Evolutionary conservation across 306 rosid genomes (phyloP), one percentile per base, ranked within the genome.

Genomic region (Prunus campanulata): DNA sequence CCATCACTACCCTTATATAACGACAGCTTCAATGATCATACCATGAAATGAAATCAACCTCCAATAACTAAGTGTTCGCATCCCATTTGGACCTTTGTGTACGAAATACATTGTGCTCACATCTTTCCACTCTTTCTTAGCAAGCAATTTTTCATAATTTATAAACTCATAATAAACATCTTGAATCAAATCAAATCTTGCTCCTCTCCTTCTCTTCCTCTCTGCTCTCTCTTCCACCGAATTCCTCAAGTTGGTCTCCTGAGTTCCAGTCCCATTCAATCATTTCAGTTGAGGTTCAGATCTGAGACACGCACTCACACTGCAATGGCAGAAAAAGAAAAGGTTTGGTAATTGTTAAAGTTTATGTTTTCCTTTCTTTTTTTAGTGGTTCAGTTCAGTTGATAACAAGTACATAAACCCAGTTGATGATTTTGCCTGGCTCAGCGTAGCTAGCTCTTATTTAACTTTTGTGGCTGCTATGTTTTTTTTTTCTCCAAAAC

Each of bases 241-340:
- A 29, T 29, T 29, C 30, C 30, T 29, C 4, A 29, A 48, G 51
- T 48, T 48, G 51, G 51, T 11, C 51, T 18, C 2, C 6, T 15
- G 1, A 52, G 24, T 52, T 70, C 74, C 64, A 22, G 75, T 54
- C 29, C 64, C 11, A 32, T 54, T 71, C 64, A 54, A 54, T 52
- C 50, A 54, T 19, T 71, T 54, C n/a, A 32, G 75, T 16, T 19
- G 64, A n/a, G 63, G 64, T 52, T 71, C 30, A 25, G 27, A n/a
- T 49, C 74, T 68, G 74, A 55, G 24, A 25, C 67, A 42, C 68
- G n/a, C 0, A 48, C 51, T 48, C 51, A 48, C 25, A 9, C 77
- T 22, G 5, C 67, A 72, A 74, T 74, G 77, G 77, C 30, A 2
- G 77, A 61, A 74, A 74, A 60, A 8, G 75, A 71, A 59, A 74